Evolutionary conservation across 1,284 basidiomycete genomes (phyloP).

Genomic region (Puccinia hordei): DNA sequence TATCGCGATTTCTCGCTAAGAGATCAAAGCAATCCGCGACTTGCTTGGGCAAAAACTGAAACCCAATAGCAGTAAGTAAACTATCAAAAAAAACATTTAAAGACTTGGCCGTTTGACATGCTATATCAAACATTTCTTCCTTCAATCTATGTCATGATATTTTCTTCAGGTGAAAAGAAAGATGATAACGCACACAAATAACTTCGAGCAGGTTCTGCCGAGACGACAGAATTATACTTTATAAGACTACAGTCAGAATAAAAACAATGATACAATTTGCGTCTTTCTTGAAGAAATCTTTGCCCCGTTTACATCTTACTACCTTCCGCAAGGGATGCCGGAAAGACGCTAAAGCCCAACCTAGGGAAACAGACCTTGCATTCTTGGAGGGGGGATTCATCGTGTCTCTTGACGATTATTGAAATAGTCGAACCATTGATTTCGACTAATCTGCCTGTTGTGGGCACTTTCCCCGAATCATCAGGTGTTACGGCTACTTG

Average conservation of each 20-base stretch:
- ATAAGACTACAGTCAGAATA: neutral
- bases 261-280: neutral
- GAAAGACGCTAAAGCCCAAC: conserved; percentile 29
- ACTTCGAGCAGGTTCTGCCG: too few species aligned
- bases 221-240: too few species aligned
- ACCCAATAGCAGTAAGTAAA: too few species aligned
- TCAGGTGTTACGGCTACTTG: conserved; percentile 32
- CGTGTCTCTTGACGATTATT: conserved; percentile 29
- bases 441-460: conserved; percentile 26
- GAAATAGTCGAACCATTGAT: conserved; percentile 10
- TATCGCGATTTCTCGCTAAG: too few species aligned
- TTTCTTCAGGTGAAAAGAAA: too few species aligned
- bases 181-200: neutral
- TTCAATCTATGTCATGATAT: too few species aligned
- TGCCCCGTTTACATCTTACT: conserved; percentile 4
- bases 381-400: conserved; percentile 6
- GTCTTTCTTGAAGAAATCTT: neutral
- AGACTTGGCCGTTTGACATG: too few species aligned
- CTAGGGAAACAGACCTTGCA: conserved; percentile 40
- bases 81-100: too few species aligned
- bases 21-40: too few species aligned
- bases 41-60: too few species aligned
- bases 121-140: too few species aligned
- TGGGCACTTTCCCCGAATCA: conserved; percentile 34
- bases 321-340: neutral